These are phyloP conservation scores for Metarhizium robertsii DNA, from an alignment of 2,329 filamentous ascomycete genomes.

Conservation along the genomic window DNA sequence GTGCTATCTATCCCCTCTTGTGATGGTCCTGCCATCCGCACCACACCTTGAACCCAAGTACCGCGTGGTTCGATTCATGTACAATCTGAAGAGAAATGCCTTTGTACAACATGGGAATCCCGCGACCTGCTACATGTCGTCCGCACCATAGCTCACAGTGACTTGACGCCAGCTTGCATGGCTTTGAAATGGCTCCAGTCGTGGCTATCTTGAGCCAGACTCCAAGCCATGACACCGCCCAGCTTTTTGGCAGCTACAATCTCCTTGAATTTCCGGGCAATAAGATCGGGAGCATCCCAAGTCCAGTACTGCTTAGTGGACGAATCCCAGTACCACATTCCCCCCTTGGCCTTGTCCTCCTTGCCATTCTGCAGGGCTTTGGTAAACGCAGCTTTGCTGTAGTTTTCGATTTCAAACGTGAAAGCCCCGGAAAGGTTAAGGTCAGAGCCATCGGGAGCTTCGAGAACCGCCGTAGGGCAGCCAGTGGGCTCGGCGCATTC, in stretches of 20 bases:
- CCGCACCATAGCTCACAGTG: background rate
- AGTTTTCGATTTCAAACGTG: slow-evolving; percentile 29
- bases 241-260: slow-evolving; percentile 32
- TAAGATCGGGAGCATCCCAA: slow-evolving; percentile 42
- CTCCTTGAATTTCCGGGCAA: slow-evolving; percentile 35
- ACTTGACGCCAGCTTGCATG: slow-evolving; percentile 21
- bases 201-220: slow-evolving; percentile 37
- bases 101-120: no score
- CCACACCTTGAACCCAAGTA: no score
- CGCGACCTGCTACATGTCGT: no score
- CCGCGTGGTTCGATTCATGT: no score
- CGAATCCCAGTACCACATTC: slow-evolving; percentile 45
- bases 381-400: slow-evolving; percentile 24
- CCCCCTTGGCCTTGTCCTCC: slow-evolving; percentile 38
- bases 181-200: slow-evolving; percentile 33
- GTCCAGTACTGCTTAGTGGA: slow-evolving; percentile 40
- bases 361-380: slow-evolving; percentile 30
- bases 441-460: slow-evolving; percentile 51
- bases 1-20: no score
- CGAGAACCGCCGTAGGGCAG: slow-evolving; percentile 49
- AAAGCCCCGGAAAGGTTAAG: slow-evolving; percentile 36
- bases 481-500: slow-evolving; percentile 41
- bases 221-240: slow-evolving; percentile 46
- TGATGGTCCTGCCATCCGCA: no score
- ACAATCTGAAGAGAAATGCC: no score